Conservation (phyloP, 2,329 filamentous ascomycete genomes). For the Parafenestella ontariensis region DNA sequence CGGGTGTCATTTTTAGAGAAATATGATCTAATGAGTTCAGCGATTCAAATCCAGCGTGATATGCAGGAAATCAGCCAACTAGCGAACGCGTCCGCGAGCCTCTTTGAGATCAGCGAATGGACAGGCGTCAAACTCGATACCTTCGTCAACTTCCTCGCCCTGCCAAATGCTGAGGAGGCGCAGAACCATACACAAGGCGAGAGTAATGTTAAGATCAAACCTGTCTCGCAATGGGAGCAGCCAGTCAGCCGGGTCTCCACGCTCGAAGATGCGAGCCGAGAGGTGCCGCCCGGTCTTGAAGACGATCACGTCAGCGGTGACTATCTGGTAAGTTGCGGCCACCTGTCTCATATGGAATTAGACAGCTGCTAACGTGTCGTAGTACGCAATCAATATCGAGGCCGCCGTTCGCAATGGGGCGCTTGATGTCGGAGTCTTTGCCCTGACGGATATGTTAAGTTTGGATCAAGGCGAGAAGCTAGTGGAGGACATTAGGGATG, state of each 20-base stretch:
- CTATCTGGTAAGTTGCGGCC: constrained; percentile 48
- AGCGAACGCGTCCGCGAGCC: constrained; percentile 64
- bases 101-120: constrained; percentile 78
- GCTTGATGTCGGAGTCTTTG: constrained; percentile 63
- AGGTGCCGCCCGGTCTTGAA: constrained; percentile 26
- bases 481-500: constrained; percentile 40
- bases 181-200: constrained; percentile 2
- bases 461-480: constrained; percentile 47
- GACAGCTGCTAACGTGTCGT: constrained; percentile 17
- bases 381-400: constrained; percentile 65
- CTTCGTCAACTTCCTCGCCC: constrained; percentile 81
- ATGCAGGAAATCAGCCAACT: constrained; percentile 65
- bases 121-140: constrained; percentile 73
- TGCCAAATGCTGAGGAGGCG: constrained; percentile 51
- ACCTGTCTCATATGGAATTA: too few relatives aligned
- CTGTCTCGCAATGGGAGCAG: constrained; percentile 21
- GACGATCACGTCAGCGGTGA: constrained; percentile 30
- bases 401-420: constrained; percentile 57
- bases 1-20: constrained; percentile 55
- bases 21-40: constrained; percentile 57
- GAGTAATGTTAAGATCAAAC: constrained; percentile 26
- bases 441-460: constrained; percentile 52
- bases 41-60: constrained; percentile 71
- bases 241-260: constrained; percentile 25
- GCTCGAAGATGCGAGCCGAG: constrained; percentile 10